These are phyloP conservation scores for Ajuga reptans DNA, from an alignment of 305 asterid genomes.

Conservation along the genomic window DNA sequence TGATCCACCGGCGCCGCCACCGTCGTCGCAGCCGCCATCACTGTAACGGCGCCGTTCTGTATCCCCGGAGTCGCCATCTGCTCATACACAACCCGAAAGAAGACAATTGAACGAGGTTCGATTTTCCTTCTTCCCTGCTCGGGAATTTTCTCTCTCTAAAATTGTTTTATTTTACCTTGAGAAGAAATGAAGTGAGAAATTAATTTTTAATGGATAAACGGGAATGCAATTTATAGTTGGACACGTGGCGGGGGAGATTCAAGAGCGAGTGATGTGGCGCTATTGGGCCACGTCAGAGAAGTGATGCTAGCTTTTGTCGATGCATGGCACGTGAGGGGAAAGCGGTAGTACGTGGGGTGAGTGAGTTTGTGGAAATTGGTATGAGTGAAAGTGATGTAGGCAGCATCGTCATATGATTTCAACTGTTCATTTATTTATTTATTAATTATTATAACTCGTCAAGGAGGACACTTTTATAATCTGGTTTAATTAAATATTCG, in stretches of 20 bases:
- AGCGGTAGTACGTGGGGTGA: constrained; percentile 29
- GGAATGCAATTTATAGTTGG: constrained; percentile 45
- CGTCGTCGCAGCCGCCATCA: constrained; percentile 39
- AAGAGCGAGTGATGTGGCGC: constrained; percentile 35
- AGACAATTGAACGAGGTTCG: background rate
- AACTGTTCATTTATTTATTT: background rate
- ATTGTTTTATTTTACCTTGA: constrained; percentile 1
- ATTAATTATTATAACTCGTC: background rate
- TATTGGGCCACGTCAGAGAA: constrained; percentile 50
- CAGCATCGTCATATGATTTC: constrained; percentile 2
- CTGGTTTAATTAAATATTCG: background rate
- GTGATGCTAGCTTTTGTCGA: constrained; percentile 27
- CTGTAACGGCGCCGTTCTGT: constrained; percentile 52
- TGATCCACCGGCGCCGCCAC: constrained; percentile 43
- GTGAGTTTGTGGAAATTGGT: constrained; percentile 25
- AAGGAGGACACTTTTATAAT: background rate
- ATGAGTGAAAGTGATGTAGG: background rate
- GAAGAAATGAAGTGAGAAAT: constrained; percentile 21
- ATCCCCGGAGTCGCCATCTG: constrained; percentile 56
- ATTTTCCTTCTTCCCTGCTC: background rate
- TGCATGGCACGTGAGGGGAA: constrained; percentile 52
- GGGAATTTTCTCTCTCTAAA: constrained; percentile 34
- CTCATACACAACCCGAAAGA: constrained; percentile 10
- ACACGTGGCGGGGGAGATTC: constrained; percentile 46
- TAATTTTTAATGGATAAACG: constrained; percentile 42